These are phyloP conservation scores for Patellaria atrata DNA, from an alignment of 495 filamentous ascomycete genomes.

Conservation along the genomic window DNA sequence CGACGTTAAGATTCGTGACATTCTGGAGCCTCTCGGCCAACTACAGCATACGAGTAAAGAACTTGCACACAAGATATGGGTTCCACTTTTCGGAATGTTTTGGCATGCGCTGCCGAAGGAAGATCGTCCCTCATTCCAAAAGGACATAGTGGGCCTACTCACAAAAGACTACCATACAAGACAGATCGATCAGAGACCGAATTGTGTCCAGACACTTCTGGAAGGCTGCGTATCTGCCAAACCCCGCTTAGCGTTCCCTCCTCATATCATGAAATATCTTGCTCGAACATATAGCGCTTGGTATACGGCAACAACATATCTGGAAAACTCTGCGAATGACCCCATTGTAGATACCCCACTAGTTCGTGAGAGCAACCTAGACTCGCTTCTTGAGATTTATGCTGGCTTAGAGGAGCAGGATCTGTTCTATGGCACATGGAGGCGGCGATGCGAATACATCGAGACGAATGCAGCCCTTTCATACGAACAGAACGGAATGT, in stretches of 20 bases:
- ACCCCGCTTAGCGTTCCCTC: slow-evolving; percentile 80
- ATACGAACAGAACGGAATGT: slow-evolving; percentile 97
- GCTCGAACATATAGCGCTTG: slow-evolving; percentile 86
- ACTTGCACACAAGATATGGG: slow-evolving; percentile 78
- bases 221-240: slow-evolving; percentile 67
- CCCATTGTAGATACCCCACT: slow-evolving; percentile 69
- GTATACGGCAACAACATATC: slow-evolving; percentile 74
- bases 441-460: slow-evolving; percentile 82
- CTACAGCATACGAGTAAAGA: slow-evolving; percentile 78
- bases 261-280: slow-evolving; percentile 88
- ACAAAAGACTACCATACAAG: slow-evolving; percentile 91
- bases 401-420: slow-evolving; percentile 83
- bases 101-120: slow-evolving; percentile 82
- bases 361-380: slow-evolving; percentile 84
- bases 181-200: slow-evolving; percentile 85
- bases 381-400: slow-evolving; percentile 85
- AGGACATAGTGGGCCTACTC: slow-evolving; percentile 69
- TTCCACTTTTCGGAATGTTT: slow-evolving; percentile 75
- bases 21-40: slow-evolving; percentile 84
- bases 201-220: slow-evolving; percentile 81
- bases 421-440: slow-evolving; percentile 95
- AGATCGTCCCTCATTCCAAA: slow-evolving; percentile 80
- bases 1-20: slow-evolving; percentile 69
- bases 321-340: slow-evolving; percentile 71
- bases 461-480: slow-evolving; percentile 94